Conservation (phyloP, 2,329 filamentous ascomycete species). For the Fulvia fulva region DNA sequence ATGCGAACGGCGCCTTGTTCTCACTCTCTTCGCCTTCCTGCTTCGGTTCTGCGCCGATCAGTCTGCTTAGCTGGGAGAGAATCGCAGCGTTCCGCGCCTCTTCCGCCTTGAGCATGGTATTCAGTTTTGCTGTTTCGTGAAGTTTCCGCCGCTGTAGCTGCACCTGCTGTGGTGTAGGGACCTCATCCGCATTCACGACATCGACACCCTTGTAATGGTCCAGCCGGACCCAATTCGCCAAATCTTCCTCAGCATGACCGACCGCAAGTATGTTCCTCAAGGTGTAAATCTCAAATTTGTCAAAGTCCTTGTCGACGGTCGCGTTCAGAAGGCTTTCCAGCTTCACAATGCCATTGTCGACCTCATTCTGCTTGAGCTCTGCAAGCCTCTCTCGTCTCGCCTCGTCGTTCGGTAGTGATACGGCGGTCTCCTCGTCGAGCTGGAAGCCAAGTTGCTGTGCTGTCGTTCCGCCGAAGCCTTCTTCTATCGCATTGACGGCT, state of each 20-base stretch:
- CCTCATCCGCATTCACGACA: slow-evolving; percentile 31
- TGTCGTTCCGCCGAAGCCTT: slow-evolving; percentile 69
- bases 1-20: slow-evolving; percentile 45
- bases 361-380: slow-evolving; percentile 47
- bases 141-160: slow-evolving; percentile 68
- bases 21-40: slow-evolving; percentile 9
- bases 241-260: slow-evolving; percentile 51
- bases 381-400: slow-evolving; percentile 36
- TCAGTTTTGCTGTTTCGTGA: slow-evolving; percentile 73
- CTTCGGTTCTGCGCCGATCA: slow-evolving; percentile 42
- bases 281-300: slow-evolving; percentile 67
- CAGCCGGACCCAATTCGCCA: slow-evolving; percentile 72
- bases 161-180: slow-evolving; percentile 64
- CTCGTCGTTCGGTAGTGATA: slow-evolving; percentile 15
- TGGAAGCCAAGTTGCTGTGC: slow-evolving; percentile 76
- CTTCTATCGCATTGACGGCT: slow-evolving; percentile 82
- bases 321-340: slow-evolving; percentile 49
- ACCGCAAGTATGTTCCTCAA: slow-evolving; percentile 66
- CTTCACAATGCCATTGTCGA: slow-evolving; percentile 69
- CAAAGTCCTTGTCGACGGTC: slow-evolving; percentile 49
- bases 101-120: slow-evolving; percentile 66
- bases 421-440: slow-evolving; percentile 10
- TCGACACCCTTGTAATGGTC: slow-evolving; percentile 70
- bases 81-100: slow-evolving; percentile 67
- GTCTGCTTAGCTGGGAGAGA: slow-evolving; percentile 59